Base-by-base conservation (phyloP, 176 grass and related monocot species). In the Aegilops sharonensis region DNA sequence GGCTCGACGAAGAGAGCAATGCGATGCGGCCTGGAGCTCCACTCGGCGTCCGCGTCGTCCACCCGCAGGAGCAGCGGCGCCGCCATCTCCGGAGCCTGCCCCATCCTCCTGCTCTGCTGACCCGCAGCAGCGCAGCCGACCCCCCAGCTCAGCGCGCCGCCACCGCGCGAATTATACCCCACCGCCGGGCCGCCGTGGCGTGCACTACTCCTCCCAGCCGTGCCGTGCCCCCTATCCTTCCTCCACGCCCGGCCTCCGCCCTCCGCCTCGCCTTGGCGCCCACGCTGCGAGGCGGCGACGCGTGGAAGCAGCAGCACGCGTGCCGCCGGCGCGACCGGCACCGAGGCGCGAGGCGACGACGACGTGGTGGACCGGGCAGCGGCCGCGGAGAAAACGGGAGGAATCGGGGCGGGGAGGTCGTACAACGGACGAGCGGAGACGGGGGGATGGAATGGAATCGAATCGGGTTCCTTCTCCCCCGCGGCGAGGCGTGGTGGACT, bases 1-100 rank as follows among this genome's bases (percentile, higher is more conserved):
- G 97, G 94, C 89, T 99, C 94, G 83, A 97, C 74, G 87, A 94
- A 97, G 64, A 99, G 92, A 30, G 68, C 94, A 91, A 99, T 94
- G 90, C 94, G 97, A 54, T 94, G 94, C 43, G 97, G 90, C 60
- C 68, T 81, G 61, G 80, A 89, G 67, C 64, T 82, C 88, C 90
- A 91, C 20, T 91, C 93, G 24, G 37, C 63, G 50, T 85, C 89
- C 24, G 83, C 13, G 72, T 31, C 80, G 21, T 91, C 91, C 21
- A 25, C 65, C 77, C 77, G 85, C 72, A 90, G 34, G 43, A 85
- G 87, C 47, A 73, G 87, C 34, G 77, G 36, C 77, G 57, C 59
- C 87, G 66, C 86, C 63, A 72, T 72, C 9, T 82, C 73, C 8
- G 72, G 72, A 75, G 64, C 63, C 69, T 89, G 83, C 40, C 89